Conservation (phyloP, 345 rosid species). For the Tarenaya hassleriana region DNA sequence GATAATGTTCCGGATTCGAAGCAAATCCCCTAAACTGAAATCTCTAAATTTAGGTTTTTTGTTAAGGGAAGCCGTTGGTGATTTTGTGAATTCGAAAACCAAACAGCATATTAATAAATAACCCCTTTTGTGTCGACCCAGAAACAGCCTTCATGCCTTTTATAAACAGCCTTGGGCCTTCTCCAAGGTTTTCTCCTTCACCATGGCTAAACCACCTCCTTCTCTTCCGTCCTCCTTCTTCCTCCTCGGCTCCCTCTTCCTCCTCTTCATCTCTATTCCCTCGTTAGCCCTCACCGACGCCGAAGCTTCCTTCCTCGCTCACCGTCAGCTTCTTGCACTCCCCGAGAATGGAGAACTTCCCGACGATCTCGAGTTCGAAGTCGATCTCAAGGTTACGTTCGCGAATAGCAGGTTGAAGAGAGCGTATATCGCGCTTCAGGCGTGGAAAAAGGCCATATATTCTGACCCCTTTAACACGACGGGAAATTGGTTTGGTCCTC, state of each 20-base stretch:
- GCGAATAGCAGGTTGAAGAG: conserved; percentile 49
- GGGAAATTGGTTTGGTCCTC: conserved; percentile 59
- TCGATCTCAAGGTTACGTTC: conserved; percentile 35
- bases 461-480: conserved; percentile 78
- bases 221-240: conserved; percentile 44
- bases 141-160: conserved; percentile 28
- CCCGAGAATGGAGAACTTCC: conserved; percentile 37
- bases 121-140: conserved; percentile 18
- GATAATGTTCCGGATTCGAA: conserved; percentile 17
- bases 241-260: conserved; percentile 29
- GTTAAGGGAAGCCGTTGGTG: conserved; percentile 20
- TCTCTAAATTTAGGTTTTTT: conserved; percentile 23
- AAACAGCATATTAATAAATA: conserved; percentile 27
- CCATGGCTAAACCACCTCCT: conserved; percentile 32
- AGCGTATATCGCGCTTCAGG: conserved; percentile 74
- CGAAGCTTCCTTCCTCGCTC: conserved; percentile 55
- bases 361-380: conserved; percentile 26
- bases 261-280: conserved; percentile 26
- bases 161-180: conserved; percentile 67
- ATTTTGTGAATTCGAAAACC: conserved; percentile 13
- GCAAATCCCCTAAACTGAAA: conserved; percentile 18
- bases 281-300: conserved; percentile 45
- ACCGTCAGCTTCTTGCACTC: conserved; percentile 55
- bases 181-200: conserved; percentile 44
- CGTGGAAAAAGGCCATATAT: conserved; percentile 64